A percentile compares a stretch with the other conserved stretches of the same genome.
These are phyloP conservation scores for Elsinoe fawcettii DNA, from an alignment of 2,329 filamentous ascomycete genomes.

Conservation along the genomic window DNA sequence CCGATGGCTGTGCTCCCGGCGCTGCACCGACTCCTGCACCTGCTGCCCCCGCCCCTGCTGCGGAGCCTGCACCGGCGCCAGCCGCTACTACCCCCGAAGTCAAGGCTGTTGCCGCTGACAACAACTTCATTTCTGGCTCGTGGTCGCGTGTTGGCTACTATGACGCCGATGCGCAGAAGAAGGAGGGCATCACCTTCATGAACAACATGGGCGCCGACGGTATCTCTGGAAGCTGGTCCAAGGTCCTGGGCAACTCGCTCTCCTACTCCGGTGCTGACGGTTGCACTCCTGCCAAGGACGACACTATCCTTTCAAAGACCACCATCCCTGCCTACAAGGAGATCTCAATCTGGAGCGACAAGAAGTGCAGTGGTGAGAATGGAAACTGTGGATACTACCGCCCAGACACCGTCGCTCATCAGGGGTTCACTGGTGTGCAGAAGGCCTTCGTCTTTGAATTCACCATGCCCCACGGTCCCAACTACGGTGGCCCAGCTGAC, in stretches of 20 bases:
- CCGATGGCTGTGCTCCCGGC: conserved; percentile 26
- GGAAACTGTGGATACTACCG: conserved; percentile 34
- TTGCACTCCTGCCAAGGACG: conserved; percentile 38
- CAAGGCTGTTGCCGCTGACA: neutral
- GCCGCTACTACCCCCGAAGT: conserved; percentile 21
- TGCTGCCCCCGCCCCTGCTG: conserved; percentile 17
- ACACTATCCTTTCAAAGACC: conserved; percentile 44
- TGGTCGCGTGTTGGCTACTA: conserved; percentile 11
- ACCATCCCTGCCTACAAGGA: conserved; percentile 44
- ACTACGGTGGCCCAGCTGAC: conserved; percentile 33
- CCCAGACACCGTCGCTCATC: conserved; percentile 37
- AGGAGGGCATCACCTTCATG: conserved; percentile 51
- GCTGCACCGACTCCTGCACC: conserved; percentile 21
- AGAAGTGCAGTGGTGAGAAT: conserved; percentile 37
- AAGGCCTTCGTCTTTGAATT: conserved; percentile 71
- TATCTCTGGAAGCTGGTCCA: conserved; percentile 47
- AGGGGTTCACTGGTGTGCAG: conserved; percentile 62
- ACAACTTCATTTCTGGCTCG: conserved; percentile 11
- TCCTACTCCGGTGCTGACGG: conserved; percentile 46
- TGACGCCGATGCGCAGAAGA: conserved; percentile 30
- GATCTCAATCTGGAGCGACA: conserved; percentile 45
- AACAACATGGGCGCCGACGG: conserved; percentile 50
- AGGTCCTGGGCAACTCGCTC: conserved; percentile 50
- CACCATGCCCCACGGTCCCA: conserved; percentile 57
- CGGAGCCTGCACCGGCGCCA: conserved; percentile 17